Conservation (phyloP, 306 rosid genomes). For the Calophaca sinica region DNA sequence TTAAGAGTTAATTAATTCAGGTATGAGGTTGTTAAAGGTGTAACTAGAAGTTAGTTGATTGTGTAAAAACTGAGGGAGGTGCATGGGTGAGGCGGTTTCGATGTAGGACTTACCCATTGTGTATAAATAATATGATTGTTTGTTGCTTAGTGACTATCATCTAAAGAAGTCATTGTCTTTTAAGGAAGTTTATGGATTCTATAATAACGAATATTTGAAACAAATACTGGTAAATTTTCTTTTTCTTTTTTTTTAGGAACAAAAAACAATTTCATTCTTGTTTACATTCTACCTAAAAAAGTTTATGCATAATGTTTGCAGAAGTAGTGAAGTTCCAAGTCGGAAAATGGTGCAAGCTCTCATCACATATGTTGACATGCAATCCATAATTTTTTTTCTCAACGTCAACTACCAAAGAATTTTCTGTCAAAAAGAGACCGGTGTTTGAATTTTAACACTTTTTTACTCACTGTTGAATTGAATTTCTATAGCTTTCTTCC, state of each 20-base stretch:
- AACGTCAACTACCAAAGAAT: too few species aligned
- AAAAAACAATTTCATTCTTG: neutral
- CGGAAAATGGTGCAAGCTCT: constrained; percentile 97
- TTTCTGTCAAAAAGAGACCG: too few species aligned
- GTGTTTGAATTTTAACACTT: too few species aligned
- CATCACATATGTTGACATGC: constrained; percentile 75
- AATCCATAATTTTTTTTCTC: constrained; percentile 62
- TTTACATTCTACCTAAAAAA: constrained; percentile 39
- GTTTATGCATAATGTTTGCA: constrained; percentile 52
- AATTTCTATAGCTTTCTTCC: too few species aligned
- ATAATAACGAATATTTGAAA: constrained; percentile 63
- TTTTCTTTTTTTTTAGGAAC: constrained; percentile 25
- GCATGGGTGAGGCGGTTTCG: too few species aligned
- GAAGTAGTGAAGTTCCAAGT: constrained; percentile 90
- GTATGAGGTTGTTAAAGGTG: too few species aligned
- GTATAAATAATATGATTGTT: constrained; percentile 32
- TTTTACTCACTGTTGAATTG: too few species aligned
- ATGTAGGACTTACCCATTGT: too few species aligned
- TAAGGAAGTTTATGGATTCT: too few species aligned
- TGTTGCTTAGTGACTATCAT: constrained; percentile 16
- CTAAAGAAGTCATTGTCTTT: constrained; percentile 23
- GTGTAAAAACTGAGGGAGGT: too few species aligned
- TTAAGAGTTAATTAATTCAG: too few species aligned
- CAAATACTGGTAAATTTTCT: constrained; percentile 76
- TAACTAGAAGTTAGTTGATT: too few species aligned